Percentiles rank a stretch among this genome's conserved stretches.
These are phyloP conservation scores for Penicillium cosmopolitanum DNA, from an alignment of 495 filamentous ascomycete genomes.

Conservation along the genomic window DNA sequence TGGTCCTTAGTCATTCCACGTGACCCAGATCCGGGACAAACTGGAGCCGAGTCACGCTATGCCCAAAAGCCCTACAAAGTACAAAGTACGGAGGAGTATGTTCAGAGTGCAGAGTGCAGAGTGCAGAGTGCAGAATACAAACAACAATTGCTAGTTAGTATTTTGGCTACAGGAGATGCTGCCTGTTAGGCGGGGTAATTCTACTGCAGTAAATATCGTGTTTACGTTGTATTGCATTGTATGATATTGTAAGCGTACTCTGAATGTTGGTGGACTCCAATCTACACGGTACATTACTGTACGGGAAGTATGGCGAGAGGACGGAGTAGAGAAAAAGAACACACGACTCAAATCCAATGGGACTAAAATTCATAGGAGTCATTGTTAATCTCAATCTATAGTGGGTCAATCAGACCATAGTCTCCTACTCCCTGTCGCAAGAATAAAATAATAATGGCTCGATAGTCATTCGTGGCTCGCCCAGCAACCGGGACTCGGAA, in stretches of 20 bases:
- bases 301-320: neutral
- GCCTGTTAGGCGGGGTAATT: no score
- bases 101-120: no score
- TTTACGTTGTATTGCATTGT: no score
- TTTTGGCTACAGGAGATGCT: no score
- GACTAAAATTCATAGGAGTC: neutral
- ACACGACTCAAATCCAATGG: no score
- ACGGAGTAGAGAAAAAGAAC: neutral
- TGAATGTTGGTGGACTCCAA: neutral
- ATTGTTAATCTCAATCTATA: neutral
- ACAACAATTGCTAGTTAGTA: no score
- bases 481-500: conserved; percentile 12
- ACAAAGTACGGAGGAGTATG: neutral
- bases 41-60: conserved; percentile 26
- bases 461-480: conserved; percentile 6
- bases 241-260: no score
- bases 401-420: conserved; percentile 1
- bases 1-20: conserved; percentile 17
- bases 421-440: no score
- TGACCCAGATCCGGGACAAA: conserved; percentile 14
- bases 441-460: neutral
- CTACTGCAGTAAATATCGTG: no score
- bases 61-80: neutral
- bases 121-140: no score
- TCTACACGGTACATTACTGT: conserved; percentile 6